Conservation (phyloP, 495 filamentous ascomycete genomes). For the Sordaria brevicollis region DNA sequence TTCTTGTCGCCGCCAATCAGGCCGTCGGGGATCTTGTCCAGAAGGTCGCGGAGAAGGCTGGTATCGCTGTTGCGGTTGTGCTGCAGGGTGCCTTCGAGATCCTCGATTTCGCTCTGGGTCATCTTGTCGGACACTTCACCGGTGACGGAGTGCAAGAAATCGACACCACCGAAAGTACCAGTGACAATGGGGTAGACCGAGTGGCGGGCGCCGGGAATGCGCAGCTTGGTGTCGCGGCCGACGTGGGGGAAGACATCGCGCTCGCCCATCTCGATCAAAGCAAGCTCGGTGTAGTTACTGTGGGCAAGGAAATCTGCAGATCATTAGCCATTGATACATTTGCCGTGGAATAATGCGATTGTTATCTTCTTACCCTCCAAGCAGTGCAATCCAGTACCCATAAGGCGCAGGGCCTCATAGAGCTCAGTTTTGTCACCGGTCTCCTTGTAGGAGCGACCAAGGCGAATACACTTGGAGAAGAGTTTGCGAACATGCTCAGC, state of each 20-base stretch:
- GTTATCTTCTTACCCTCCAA: slow-evolving; percentile 49
- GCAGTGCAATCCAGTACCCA: slow-evolving; percentile 82
- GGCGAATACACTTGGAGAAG: slow-evolving; percentile 58
- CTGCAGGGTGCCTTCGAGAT: slow-evolving; percentile 65
- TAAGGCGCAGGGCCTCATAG: slow-evolving; percentile 71
- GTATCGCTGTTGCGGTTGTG: slow-evolving; percentile 45
- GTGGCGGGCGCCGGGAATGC: slow-evolving; percentile 50
- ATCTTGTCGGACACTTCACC: slow-evolving; percentile 84
- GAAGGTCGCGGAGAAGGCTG: slow-evolving; percentile 61
- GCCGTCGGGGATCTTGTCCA: slow-evolving; percentile 67
- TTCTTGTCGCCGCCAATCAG: slow-evolving; percentile 63
- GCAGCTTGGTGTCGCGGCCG: slow-evolving; percentile 55
- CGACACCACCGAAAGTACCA: slow-evolving; percentile 86
- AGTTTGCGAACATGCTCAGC: slow-evolving; percentile 62
- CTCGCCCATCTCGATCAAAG: slow-evolving; percentile 76
- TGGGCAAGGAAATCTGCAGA: slow-evolving; percentile 70
- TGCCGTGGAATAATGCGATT: neutral
- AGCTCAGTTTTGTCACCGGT: slow-evolving; percentile 58
- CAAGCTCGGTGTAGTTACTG: slow-evolving; percentile 82
- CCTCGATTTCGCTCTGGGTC: slow-evolving; percentile 74
- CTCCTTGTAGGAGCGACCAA: slow-evolving; percentile 58
- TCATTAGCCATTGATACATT: slow-evolving; percentile 1
- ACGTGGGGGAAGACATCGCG: slow-evolving; percentile 74
- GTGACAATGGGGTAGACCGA: slow-evolving; percentile 72
- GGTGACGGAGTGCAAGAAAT: slow-evolving; percentile 75